Base-by-base conservation (phyloP, 1,139 yeast species). In the Yamadazyma pseudoaaseri region DNA sequence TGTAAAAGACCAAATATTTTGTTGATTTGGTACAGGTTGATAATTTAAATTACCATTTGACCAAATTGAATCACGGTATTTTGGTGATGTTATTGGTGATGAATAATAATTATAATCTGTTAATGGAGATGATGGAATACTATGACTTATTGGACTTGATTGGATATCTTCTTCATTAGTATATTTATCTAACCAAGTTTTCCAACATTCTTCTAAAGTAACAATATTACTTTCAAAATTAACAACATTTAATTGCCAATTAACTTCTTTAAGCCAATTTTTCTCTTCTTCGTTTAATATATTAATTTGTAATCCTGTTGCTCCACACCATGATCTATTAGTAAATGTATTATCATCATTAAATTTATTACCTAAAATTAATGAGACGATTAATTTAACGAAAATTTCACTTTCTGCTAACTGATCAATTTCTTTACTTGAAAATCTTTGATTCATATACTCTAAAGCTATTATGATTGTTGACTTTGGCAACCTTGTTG, bases 321-420 rank as follows among this genome's bases (percentile, higher is more conserved):
- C 97, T 37, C 89, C 92, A 30, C 89, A 76, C 98, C 98, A 92
- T 7, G 96, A 87, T 53, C 81, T 81, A 63, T 90, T 92, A 41
- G 96, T 89, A 54, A 92, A 92, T 16, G 97, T 92, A 62, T 90
- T 89, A 64, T 92, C 98, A 59, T 92, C 97, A 55, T 90, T 89
- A 58, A 89, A 86, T 62, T 92, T 92, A 65, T 92, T 92, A 29
- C 97, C 95, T 43, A 92, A 69, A 26, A 92, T 76, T 30, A 92
- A 70, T 1, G 95, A 74, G 20, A 84, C 73, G 30, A 84, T 80
- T 36, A 87, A 65, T 51, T 76, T 72, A 44, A 77, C 71, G 49
- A 83, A 86, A 37, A 82, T 73, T 17, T 70, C 73, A 25, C 53
- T 54, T 37, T 68, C 73, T 8, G 48, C 34, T 36, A 68, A 39